Percentiles rank a stretch among this genome's conserved stretches.
Conservation (phyloP, 164 flowering plant species). For the Aristolochia californica region DNA sequence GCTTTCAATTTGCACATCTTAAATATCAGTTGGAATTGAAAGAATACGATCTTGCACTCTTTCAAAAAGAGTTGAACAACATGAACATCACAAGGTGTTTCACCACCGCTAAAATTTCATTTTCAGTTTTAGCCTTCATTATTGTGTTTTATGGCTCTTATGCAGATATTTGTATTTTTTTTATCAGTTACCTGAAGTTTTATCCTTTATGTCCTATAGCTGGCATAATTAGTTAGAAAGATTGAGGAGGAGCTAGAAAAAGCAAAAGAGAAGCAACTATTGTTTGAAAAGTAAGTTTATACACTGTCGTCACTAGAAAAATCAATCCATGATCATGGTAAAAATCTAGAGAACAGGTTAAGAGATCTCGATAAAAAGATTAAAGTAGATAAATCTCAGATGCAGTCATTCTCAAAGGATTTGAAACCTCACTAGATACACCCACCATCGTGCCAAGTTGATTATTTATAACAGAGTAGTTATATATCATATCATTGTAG, state of each 20-base stretch:
- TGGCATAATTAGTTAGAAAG: constrained; percentile 63
- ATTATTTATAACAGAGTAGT: no score
- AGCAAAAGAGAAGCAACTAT: constrained; percentile 52
- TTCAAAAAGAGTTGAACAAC: constrained; percentile 82
- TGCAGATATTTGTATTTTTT: not conserved
- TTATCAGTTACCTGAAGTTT: not conserved
- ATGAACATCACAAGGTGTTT: constrained; percentile 91
- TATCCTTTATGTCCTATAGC: constrained; percentile 30
- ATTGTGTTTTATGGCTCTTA: not conserved
- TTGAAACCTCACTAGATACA: no score
- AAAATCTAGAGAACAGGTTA: constrained; percentile 55
- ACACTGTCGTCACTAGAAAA: constrained; percentile 59
- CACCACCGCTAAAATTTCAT: not conserved
- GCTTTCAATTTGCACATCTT: constrained; percentile 49
- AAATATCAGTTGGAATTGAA: constrained; percentile 78
- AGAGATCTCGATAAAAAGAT: constrained; percentile 68
- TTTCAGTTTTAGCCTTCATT: not conserved
- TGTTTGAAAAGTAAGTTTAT: constrained; percentile 37
- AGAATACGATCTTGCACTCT: constrained; percentile 70
- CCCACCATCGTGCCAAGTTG: no score
- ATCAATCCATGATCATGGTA: constrained; percentile 63
- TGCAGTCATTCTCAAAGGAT: constrained; percentile 74
- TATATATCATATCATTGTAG: no score
- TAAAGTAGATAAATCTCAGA: constrained; percentile 46
- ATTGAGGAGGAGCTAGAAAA: constrained; percentile 74